Conservation (phyloP, 768 basidiomycete genomes). For the Krasilnikovozyma curviuscula region DNA sequence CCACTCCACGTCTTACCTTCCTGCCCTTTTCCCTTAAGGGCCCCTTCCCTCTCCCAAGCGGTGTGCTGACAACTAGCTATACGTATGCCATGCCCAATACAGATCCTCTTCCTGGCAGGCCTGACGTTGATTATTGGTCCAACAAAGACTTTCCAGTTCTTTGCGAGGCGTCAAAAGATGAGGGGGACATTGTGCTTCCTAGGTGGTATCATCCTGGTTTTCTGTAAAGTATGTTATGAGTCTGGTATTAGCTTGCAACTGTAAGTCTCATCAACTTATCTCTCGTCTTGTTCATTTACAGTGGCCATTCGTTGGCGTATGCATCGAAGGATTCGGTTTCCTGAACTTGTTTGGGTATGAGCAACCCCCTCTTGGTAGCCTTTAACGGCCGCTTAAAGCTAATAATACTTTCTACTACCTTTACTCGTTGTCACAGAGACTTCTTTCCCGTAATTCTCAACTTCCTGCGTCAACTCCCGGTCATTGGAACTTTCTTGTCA, state of each 20-base stretch:
- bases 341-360: slow-evolving; percentile 87
- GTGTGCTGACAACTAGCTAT: background rate
- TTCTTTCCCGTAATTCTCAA: slow-evolving; percentile 97
- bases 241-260: too few species aligned
- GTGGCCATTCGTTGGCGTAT: slow-evolving; percentile 81
- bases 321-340: slow-evolving; percentile 91
- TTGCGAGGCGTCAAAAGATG: slow-evolving; percentile 83
- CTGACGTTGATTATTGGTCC: slow-evolving; percentile 93
- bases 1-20: slow-evolving; percentile 4
- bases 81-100: background rate
- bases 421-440: slow-evolving; percentile 40
- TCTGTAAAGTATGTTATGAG: slow-evolving; percentile 41
- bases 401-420: background rate
- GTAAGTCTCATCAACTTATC: too few species aligned
- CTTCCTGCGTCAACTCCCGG: slow-evolving; percentile 84
- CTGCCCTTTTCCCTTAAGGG: background rate
- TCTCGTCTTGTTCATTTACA: too few species aligned
- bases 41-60: background rate
- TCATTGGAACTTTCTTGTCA: slow-evolving; percentile 67
- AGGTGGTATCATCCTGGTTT: slow-evolving; percentile 78
- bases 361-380: slow-evolving; percentile 12
- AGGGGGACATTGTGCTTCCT: slow-evolving; percentile 71
- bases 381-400: background rate
- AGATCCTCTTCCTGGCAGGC: slow-evolving; percentile 88
- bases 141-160: slow-evolving; percentile 94